Percentiles rank a stretch among this genome's conserved stretches.
Evolutionary conservation across 2,329 filamentous ascomycete species (phyloP).

Genomic region (Mycosphaerelloides madeirae): DNA sequence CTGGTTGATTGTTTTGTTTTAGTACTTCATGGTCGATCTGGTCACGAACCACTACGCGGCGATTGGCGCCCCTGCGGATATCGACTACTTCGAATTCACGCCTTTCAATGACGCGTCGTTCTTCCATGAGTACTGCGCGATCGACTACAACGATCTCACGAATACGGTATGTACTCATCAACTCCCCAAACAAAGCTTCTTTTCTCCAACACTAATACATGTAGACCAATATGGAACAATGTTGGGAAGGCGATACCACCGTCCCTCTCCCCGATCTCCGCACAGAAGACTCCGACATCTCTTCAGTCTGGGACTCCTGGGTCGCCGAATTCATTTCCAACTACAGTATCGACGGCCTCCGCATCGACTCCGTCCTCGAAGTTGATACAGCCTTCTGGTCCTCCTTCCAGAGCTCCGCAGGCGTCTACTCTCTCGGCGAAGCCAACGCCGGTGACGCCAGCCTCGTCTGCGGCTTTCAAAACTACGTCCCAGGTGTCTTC

Average conservation of each 20-base stretch:
- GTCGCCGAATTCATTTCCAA: conserved; percentile 53
- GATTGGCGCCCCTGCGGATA: conserved; percentile 21
- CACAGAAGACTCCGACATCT: conserved; percentile 50
- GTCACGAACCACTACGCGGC: conserved; percentile 38
- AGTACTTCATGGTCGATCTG: conserved; percentile 38
- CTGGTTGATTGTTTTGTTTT: not conserved
- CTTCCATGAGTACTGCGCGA: conserved; percentile 52
- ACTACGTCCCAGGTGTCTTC: conserved; percentile 41
- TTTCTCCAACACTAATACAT: not conserved
- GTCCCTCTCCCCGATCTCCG: conserved; percentile 60
- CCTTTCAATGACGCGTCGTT: conserved; percentile 39
- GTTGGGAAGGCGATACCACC: conserved; percentile 52
- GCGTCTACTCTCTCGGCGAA: conserved; percentile 46
- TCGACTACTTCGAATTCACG: conserved; percentile 33
- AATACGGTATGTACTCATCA: conserved; percentile 19
- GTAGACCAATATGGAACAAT: conserved; percentile 38
- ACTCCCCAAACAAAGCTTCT: not conserved
- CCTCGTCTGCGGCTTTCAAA: conserved; percentile 41
- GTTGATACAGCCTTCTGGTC: conserved; percentile 42
- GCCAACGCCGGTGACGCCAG: conserved; percentile 37
- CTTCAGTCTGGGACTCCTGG: conserved; percentile 55
- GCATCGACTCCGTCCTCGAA: conserved; percentile 48
- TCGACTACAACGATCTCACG: conserved; percentile 49
- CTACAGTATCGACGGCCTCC: conserved; percentile 57
- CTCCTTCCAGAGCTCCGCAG: conserved; percentile 32